phyloP scores from a whole-genome alignment of 768 basidiomycete genomes.

The Russula earlei region DNA sequence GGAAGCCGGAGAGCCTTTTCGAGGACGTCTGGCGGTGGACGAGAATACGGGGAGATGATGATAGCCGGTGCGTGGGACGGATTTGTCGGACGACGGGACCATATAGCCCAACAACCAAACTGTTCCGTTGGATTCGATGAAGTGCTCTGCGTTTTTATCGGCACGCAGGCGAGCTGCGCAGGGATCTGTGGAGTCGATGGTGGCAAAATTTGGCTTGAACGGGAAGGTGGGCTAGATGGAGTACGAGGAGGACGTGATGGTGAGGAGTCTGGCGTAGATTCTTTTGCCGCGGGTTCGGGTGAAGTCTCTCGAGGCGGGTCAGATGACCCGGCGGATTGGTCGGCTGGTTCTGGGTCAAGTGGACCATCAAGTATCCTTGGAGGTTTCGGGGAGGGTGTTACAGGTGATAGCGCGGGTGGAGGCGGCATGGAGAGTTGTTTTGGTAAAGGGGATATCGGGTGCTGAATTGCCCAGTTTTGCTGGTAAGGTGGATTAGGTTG shows the following conservation, averaged over 20 bases:
- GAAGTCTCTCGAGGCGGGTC: background rate
- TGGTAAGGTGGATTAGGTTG: constrained; percentile 28
- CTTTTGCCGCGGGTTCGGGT: background rate
- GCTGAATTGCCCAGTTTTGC: constrained; percentile 39
- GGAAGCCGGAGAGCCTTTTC: constrained; percentile 43
- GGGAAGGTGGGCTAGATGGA: background rate
- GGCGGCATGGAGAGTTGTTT: constrained; percentile 52
- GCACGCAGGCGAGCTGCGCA: background rate
- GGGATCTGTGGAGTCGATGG: background rate
- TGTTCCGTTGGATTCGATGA: background rate
- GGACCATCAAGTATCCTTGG: constrained; percentile 15
- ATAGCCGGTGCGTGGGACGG: constrained; percentile 58
- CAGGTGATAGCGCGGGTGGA: constrained; percentile 21
- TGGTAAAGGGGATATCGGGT: constrained; percentile 48
- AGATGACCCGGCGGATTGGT: background rate
- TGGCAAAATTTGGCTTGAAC: constrained; percentile 1
- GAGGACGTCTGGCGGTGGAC: constrained; percentile 51
- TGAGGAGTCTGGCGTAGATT: background rate
- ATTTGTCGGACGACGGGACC: constrained; percentile 61
- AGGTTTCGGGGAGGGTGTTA: constrained; percentile 7
- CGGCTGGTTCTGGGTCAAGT: constrained; percentile 4
- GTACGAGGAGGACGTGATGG: background rate
- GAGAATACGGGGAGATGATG: constrained; percentile 57
- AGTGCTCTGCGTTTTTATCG: background rate
- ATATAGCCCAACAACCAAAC: constrained; percentile 45